phyloP scores from a whole-genome alignment of 345 rosid genomes.

The Sisymbrium altissimum region DNA sequence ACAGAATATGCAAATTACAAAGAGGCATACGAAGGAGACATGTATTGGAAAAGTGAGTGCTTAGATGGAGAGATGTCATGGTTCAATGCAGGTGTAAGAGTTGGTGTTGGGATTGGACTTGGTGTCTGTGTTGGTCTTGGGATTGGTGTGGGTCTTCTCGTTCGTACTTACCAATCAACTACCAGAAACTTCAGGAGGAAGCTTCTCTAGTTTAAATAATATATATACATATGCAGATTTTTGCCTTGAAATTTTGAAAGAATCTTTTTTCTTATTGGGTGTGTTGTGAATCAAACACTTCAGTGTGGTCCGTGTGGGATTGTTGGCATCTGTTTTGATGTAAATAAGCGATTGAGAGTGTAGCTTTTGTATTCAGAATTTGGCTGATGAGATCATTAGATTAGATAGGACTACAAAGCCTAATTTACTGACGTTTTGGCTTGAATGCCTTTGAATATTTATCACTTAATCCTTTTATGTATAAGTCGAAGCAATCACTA shows the following conservation, averaged over 20 bases:
- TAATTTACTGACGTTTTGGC: background rate
- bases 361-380: background rate
- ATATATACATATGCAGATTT: background rate
- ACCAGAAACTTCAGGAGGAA: conserved; percentile 73
- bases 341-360: background rate
- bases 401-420: background rate
- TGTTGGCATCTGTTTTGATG: background rate
- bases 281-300: conserved; percentile 11
- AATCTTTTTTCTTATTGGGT: background rate
- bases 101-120: conserved; percentile 91
- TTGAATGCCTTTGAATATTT: background rate
- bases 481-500: too few relatives aligned
- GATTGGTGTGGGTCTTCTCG: conserved; percentile 77
- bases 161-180: conserved; percentile 72
- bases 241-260: conserved; percentile 24
- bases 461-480: too few relatives aligned
- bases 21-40: conserved; percentile 41
- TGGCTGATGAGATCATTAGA: background rate
- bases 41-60: conserved; percentile 42
- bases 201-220: conserved; percentile 34
- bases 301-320: background rate
- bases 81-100: conserved; percentile 96
- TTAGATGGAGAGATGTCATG: conserved; percentile 79
- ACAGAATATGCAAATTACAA: conserved; percentile 36
- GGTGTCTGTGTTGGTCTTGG: conserved; percentile 81